These are phyloP conservation scores for Senna tora DNA, from an alignment of 306 rosid species.

Conservation along the genomic window DNA sequence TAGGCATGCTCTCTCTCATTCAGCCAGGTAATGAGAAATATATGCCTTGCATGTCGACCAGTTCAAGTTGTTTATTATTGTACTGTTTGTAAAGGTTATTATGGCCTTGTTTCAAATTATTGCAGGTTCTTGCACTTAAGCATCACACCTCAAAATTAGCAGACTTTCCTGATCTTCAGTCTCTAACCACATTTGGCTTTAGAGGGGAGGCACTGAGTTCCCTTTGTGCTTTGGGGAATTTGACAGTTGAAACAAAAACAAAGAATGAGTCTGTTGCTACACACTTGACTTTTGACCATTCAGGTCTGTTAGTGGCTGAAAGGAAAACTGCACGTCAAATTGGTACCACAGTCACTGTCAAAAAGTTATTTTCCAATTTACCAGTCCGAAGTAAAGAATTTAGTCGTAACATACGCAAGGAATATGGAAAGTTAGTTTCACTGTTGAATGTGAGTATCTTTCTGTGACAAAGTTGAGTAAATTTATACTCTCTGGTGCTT, in stretches of 20 bases:
- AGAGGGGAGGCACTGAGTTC: constrained; percentile 98
- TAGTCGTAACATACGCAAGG: constrained; percentile 84
- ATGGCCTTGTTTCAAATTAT: neutral
- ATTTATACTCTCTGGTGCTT: constrained; percentile 13
- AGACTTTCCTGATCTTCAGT: constrained; percentile 88
- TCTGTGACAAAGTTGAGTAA: constrained; percentile 9
- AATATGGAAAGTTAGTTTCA: constrained; percentile 87
- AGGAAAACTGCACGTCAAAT: constrained; percentile 84
- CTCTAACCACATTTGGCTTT: constrained; percentile 86
- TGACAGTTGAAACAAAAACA: constrained; percentile 83
- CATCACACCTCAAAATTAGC: constrained; percentile 86
- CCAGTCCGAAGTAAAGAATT: constrained; percentile 93
- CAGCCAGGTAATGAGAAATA: neutral
- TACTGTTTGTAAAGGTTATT: neutral
- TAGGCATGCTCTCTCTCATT: neutral
- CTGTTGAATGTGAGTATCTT: constrained; percentile 75
- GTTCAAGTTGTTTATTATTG: neutral
- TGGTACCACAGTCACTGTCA: constrained; percentile 90
- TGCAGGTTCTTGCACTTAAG: constrained; percentile 77
- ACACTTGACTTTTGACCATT: constrained; percentile 73
- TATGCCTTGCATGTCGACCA: neutral
- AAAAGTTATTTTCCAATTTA: constrained; percentile 72
- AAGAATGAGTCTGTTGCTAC: constrained; percentile 73
- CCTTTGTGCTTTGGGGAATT: constrained; percentile 70
- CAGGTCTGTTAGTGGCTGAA: constrained; percentile 70